A percentile compares a stretch with the other conserved stretches of the same genome.
Evolutionary conservation across 1,284 basidiomycete genomes (phyloP).

Genomic region (Ganoderma lucidum): DNA sequence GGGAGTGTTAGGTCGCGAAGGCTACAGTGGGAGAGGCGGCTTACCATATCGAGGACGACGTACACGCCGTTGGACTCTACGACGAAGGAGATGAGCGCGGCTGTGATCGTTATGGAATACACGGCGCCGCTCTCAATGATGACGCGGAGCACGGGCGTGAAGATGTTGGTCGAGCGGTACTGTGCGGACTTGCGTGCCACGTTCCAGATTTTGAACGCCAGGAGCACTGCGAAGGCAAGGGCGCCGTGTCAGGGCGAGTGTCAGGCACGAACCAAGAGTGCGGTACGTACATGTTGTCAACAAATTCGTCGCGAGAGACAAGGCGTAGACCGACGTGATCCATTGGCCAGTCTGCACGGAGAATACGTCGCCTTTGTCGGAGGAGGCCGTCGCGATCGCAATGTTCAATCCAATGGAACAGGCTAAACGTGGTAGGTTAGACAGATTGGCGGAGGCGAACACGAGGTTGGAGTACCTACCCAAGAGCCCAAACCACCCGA

Average conservation of each 20-base stretch:
- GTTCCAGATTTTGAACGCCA: constrained; percentile 40
- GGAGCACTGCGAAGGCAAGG: constrained; percentile 30
- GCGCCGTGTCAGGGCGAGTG: neutral
- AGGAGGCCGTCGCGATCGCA: constrained; percentile 26
- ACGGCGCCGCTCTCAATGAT: constrained; percentile 45
- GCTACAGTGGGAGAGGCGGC: constrained; percentile 8
- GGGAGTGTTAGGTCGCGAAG: neutral
- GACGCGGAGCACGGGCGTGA: constrained; percentile 41
- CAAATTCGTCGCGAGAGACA: constrained; percentile 43
- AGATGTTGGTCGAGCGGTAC: constrained; percentile 28
- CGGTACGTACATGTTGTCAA: constrained; percentile 39
- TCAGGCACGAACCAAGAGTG: neutral
- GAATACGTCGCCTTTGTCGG: constrained; percentile 34
- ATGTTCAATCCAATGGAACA: constrained; percentile 28
- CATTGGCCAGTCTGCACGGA: constrained; percentile 36
- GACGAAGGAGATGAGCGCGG: constrained; percentile 44
- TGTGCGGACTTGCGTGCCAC: constrained; percentile 34
- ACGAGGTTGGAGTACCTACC: constrained; percentile 21
- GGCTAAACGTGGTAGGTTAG: constrained; percentile 37
- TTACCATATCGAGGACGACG: constrained; percentile 44
- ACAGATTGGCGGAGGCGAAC: constrained; percentile 38
- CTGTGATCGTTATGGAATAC: constrained; percentile 44
- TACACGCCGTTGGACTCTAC: constrained; percentile 42
- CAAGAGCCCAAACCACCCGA: constrained; percentile 30
- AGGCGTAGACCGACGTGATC: constrained; percentile 42